Base-by-base conservation (phyloP, 2,329 filamentous ascomycete genomes). In the Penicillium carneum region DNA sequence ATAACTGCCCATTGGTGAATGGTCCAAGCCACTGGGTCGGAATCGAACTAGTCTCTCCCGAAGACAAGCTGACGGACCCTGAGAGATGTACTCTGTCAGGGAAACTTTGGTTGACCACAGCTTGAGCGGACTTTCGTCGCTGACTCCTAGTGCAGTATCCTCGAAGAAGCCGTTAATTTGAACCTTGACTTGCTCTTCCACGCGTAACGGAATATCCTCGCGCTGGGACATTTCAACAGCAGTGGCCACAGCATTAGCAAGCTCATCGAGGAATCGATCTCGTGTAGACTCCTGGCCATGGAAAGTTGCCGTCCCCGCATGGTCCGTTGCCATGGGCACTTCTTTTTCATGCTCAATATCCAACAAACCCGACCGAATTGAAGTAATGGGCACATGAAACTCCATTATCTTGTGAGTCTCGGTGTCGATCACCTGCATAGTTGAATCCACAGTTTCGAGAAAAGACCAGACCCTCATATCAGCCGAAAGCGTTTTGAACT, bases 381-480 rank as follows among this genome's bases (percentile, higher is more conserved):
- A 87, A 0, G 84, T 84, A 16, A 88, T 75, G 0, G 86, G 86
- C 0, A 86, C 86, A 8, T 84, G 84, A 60, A 88, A 87, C 66
- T 84, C 84, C 2, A 87, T 59, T 1, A 65, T 79, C 56, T 84
- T 83, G 4, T 76, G 74, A 0, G 72, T 71, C 3, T 76, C 71
- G 0, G 73, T 69, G 42, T 74, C 72, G 10, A 76, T 69, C 7
- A 76, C 82, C 0, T 83, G 84, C 4, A 88, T 76, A 0, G 82
- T 81, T 0, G 86, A 87, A 70, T 88, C 86, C 8, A 86, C 81
- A 0, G 85, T 88, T 67, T 88, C 87, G 61, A 88, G 86, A 42
- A 88, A 84, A 0, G 86, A 87, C 86, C 86, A 88, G 12, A 88
- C 79, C 7, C 82, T 83, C 52, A 88, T 78, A 58, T 88, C 87